phyloP scores from a whole-genome alignment of 1,284 basidiomycete genomes.

The Irpex rosettiformis region DNA sequence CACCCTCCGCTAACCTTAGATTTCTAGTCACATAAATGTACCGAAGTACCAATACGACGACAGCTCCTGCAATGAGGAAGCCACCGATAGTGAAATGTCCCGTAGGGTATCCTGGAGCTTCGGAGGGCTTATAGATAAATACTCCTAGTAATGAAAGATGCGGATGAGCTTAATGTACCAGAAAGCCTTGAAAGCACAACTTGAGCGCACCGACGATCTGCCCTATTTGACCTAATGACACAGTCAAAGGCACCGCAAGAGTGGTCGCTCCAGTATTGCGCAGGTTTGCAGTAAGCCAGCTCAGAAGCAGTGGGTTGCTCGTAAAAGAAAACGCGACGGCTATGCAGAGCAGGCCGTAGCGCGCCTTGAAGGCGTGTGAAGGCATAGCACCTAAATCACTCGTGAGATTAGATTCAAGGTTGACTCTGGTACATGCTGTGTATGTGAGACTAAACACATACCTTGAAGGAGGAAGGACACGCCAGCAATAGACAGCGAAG shows the following conservation, averaged over 20 bases:
- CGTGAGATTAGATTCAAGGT: conserved; percentile 33
- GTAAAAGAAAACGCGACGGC: conserved; percentile 34
- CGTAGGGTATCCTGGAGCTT: conserved; percentile 32
- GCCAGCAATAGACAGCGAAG: conserved; percentile 14
- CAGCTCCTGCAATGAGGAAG: conserved; percentile 25
- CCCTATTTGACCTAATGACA: conserved; percentile 34
- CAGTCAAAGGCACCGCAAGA: conserved; percentile 34
- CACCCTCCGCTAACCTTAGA: conserved; percentile 12
- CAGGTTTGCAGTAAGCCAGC: conserved; percentile 37
- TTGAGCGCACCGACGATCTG: conserved; percentile 32
- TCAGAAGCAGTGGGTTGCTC: conserved; percentile 33
- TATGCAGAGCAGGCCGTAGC: conserved; percentile 34
- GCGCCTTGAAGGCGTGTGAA: conserved; percentile 26
- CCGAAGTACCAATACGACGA: conserved; percentile 19
- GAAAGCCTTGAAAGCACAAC: background rate
- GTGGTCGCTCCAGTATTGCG: conserved; percentile 30
- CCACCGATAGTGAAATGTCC: conserved; percentile 36
- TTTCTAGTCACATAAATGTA: conserved; percentile 21
- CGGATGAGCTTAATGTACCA: conserved; percentile 3
- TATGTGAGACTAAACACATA: background rate
- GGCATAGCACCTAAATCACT: conserved; percentile 21
- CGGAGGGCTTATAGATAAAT: conserved; percentile 35
- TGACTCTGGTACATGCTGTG: conserved; percentile 4
- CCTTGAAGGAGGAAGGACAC: conserved; percentile 17
- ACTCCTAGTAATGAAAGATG: conserved; percentile 29